Evolutionary conservation across 1,284 basidiomycete genomes (phyloP), one percentile per base, ranked within the genome.

Genomic region (Ceraceosorus bombacis): DNA sequence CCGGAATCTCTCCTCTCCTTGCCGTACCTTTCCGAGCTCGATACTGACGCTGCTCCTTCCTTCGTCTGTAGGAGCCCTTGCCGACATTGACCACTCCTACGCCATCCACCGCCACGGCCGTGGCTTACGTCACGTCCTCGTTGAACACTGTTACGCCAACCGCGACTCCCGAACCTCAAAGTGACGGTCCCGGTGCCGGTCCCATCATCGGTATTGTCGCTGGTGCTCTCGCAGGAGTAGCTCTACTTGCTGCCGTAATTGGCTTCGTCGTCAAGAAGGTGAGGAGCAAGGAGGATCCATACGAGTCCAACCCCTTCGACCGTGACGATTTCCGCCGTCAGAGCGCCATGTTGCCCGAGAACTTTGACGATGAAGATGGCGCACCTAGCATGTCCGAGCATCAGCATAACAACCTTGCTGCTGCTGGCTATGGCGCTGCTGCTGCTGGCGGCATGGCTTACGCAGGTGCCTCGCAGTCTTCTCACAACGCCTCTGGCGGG

Each of bases 141-240:
- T 63, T 67, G 6, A 59, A 62, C 6, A 49, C 57, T 10, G 60
- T 60, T 15, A 57, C 54, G 43, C 60, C 64, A 0, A 54, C 68
- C n/a, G 50, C 62, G 4, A 58, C 60, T 1, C 55, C 66, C 51
- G 68, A 62, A 41, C 60, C 64, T 6, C 49, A 63, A 15, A 43
- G 57, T 3, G 49, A 50, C 37, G 59, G 65, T 41, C 66, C 62
- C 36, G 58, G 56, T 5, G 72, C 76, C 0, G 78, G 78, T 15
- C 71, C 70, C 38, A 73, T 79, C 58, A 70, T 78, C 53, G 78
- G 78, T 12, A 77, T 78, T 62, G 77, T 78, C 57, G 76, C 77
- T 5, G 78, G 73, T 40, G 67, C 72, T 6, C 64, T 79, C 2
- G 73, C 73, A 40, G 78, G 76, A 27, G 65, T 78, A 50, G 74